Evolutionary conservation across 371 early-diverging fungal species (phyloP).

Genomic region (Basidiobolus meristosporus): DNA sequence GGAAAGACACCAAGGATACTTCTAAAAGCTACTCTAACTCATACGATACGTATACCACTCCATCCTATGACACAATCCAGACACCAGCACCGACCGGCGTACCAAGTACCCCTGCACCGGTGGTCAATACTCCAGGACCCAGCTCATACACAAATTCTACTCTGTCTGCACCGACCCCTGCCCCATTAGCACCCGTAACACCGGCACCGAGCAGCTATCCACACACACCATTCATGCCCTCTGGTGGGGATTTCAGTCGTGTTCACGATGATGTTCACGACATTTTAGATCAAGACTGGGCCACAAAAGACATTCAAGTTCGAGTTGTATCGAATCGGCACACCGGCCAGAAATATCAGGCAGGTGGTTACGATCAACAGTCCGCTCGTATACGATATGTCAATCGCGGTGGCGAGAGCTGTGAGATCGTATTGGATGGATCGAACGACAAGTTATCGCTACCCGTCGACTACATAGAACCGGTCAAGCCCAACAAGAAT

Average conservation of each 20-base stretch:
- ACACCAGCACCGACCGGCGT: slow-evolving; percentile 6
- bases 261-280: slow-evolving; percentile 1
- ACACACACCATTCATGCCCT: slow-evolving; percentile 2
- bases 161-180: slow-evolving; percentile 2
- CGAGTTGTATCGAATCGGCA: slow-evolving; percentile 8
- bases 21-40: too few species aligned
- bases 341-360: neutral
- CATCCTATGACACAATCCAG: too few species aligned
- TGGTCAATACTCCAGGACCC: slow-evolving; percentile 13
- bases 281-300: slow-evolving; percentile 20
- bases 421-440: neutral
- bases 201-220: slow-evolving; percentile 1
- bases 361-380: neutral
- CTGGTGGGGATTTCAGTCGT: neutral
- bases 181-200: slow-evolving; percentile 2
- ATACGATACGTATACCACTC: too few species aligned
- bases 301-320: slow-evolving; percentile 44
- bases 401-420: neutral
- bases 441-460: slow-evolving; percentile 8
- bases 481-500: slow-evolving; percentile 56
- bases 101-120: slow-evolving; percentile 4
- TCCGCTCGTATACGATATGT: neutral
- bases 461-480: slow-evolving; percentile 27
- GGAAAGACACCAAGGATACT: too few species aligned
- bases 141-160: slow-evolving; percentile 1